Evolutionary conservation across 2,329 filamentous ascomycete species (phyloP), one percentile per base, ranked within the genome.

Genomic region (Fusarium floridanum): DNA sequence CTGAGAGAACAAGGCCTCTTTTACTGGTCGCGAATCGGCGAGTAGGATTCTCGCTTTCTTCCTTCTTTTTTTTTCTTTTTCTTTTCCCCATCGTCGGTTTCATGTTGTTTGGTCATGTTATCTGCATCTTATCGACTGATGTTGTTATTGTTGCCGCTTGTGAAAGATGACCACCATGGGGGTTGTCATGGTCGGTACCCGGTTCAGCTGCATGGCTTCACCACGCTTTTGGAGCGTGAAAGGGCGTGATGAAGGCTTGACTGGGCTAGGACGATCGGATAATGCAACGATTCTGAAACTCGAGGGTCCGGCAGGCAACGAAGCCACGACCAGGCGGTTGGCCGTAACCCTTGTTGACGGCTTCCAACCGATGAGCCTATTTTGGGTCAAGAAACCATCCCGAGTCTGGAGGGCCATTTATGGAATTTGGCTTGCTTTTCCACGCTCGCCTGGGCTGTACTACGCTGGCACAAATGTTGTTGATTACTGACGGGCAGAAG

Each of bases 211-310:
- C 45, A 48, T 37, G 43, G 39, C 32, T 63, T 60, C 50, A 32
- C 61, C 34, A 37, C 20, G 16, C 37, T 37, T 20, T n/a, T n/a
- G 8, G 16, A 24, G 22, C 4, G 22, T 22, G 8, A 53, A 53
- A 53, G 27, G 32, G 20, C 45, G 32, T 29, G 61, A 39, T 45
- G 48, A 20, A 32, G 32, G 53, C 64, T 24, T 50, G 71, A 71
- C 39, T 64, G 11, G 64, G 55, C 55, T 61, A 64, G 64, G 37
- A 64, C 43, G 64, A 71, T 72, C 34, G 64, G 39, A 39, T 32
- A 68, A 61, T 67, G 64, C 34, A 65, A 64, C 64, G 22, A 67
- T 66, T 63, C 37, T 71, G 60, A 68, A 71, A 74, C 71, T 62
- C 61, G 48, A 39, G 50, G 36, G 36, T 59, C 27, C 27, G 53